phyloP scores from a whole-genome alignment of 2,329 filamentous ascomycete genomes.

The Botrytis cinerea region DNA sequence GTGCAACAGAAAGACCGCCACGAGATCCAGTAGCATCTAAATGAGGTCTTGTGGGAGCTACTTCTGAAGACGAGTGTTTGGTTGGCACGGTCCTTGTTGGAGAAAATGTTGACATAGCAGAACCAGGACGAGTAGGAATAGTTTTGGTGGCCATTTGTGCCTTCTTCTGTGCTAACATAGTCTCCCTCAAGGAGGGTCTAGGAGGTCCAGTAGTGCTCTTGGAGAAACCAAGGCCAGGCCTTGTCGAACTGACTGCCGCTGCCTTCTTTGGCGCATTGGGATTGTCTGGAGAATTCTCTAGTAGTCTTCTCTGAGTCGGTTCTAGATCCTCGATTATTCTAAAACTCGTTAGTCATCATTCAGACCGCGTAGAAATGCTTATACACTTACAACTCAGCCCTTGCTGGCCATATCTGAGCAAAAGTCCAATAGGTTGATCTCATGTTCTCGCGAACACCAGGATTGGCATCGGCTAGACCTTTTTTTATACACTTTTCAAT shows the following conservation, averaged over 20 bases:
- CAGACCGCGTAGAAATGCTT: neutral
- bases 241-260: slow-evolving; percentile 48
- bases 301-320: slow-evolving; percentile 71
- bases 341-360: slow-evolving; percentile 30
- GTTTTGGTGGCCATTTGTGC: slow-evolving; percentile 54
- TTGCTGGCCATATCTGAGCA: slow-evolving; percentile 72
- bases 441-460: slow-evolving; percentile 83
- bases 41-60: slow-evolving; percentile 48
- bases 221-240: slow-evolving; percentile 61
- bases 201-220: slow-evolving; percentile 59
- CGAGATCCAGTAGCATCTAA: slow-evolving; percentile 46
- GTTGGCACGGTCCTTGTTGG: slow-evolving; percentile 49
- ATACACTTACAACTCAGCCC: slow-evolving; percentile 67
- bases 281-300: slow-evolving; percentile 84
- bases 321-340: slow-evolving; percentile 82
- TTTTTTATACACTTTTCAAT: slow-evolving; percentile 89
- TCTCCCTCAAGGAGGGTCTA: slow-evolving; percentile 73
- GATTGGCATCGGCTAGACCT: slow-evolving; percentile 85
- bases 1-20: slow-evolving; percentile 63
- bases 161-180: slow-evolving; percentile 81
- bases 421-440: slow-evolving; percentile 87
- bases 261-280: slow-evolving; percentile 65
- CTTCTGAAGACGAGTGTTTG: slow-evolving; percentile 42
- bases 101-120: slow-evolving; percentile 64
- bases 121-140: slow-evolving; percentile 59